Evolutionary conservation across 1,284 basidiomycete species (phyloP).

Genomic region (Ustilago curta): DNA sequence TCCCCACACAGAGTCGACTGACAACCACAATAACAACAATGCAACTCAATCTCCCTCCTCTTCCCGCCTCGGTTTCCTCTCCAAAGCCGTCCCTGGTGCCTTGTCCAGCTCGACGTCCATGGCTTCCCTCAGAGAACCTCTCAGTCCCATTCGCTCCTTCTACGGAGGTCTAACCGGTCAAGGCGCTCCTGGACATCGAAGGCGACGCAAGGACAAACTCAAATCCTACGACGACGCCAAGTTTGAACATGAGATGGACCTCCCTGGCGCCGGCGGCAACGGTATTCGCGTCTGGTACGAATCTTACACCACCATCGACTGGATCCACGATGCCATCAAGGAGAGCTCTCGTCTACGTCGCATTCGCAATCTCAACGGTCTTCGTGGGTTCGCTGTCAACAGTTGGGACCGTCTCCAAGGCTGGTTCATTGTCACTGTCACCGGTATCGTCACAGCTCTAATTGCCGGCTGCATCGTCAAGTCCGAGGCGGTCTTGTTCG

Average conservation of each 20-base stretch:
- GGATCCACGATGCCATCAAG: slow-evolving; percentile 71
- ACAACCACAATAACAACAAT: background rate
- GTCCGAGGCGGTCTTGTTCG: slow-evolving; percentile 90
- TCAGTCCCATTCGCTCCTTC: slow-evolving; percentile 44
- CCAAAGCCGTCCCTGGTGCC: slow-evolving; percentile 16
- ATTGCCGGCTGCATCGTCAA: slow-evolving; percentile 89
- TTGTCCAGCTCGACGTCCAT: slow-evolving; percentile 23
- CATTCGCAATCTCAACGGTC: slow-evolving; percentile 62
- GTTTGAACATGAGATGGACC: slow-evolving; percentile 48
- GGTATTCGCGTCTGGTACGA: slow-evolving; percentile 63
- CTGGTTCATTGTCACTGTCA: slow-evolving; percentile 89
- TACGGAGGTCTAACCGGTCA: slow-evolving; percentile 29
- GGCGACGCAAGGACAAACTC: slow-evolving; percentile 19
- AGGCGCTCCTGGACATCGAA: slow-evolving; percentile 14
- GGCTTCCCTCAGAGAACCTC: slow-evolving; percentile 34
- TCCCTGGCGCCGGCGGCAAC: slow-evolving; percentile 45
- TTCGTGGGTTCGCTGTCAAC: slow-evolving; percentile 79
- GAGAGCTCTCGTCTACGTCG: slow-evolving; percentile 67
- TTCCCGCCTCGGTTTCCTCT: slow-evolving; percentile 25
- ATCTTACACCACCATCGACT: slow-evolving; percentile 67
- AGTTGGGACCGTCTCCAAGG: slow-evolving; percentile 80
- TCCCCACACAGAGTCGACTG: slow-evolving; percentile 7
- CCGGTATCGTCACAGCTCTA: slow-evolving; percentile 64
- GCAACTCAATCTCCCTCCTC: slow-evolving; percentile 9
- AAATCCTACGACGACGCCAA: slow-evolving; percentile 51